Percentiles rank a stretch among this genome's conserved stretches.
Conservation (phyloP, 23 red algal genomes). For the Gracilaria caudata region DNA sequence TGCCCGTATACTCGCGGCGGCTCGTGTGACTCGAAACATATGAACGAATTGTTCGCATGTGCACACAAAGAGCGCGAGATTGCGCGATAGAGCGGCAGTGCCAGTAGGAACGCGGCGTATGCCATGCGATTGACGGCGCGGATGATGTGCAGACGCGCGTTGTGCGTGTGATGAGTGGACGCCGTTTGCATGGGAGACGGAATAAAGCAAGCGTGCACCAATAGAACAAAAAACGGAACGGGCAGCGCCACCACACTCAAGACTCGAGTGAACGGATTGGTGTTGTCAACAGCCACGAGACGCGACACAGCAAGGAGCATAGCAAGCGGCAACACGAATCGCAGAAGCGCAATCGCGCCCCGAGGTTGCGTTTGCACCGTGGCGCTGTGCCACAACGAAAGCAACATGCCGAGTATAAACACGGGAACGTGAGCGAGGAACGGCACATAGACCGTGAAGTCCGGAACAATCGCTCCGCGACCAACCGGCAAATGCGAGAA, state of each 20-base stretch:
- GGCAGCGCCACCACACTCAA: background rate
- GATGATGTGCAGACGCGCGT: background rate
- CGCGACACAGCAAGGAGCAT: background rate
- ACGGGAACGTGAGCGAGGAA: conserved; percentile 48
- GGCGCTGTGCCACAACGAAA: conserved; percentile 29
- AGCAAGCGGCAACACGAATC: background rate
- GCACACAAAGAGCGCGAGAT: conserved; percentile 16
- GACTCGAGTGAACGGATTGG: background rate
- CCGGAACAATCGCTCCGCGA: conserved; percentile 19
- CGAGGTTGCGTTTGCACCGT: background rate
- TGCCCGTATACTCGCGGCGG: background rate
- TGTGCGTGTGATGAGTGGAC: background rate
- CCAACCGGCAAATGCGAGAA: conserved; percentile 28
- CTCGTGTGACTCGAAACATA: conserved; percentile 16
- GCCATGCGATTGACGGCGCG: conserved; percentile 40
- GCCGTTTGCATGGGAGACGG: background rate
- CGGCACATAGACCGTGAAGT: conserved; percentile 33
- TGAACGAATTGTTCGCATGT: background rate
- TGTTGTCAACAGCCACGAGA: background rate
- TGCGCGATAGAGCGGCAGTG: background rate
- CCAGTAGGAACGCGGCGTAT: conserved; percentile 22
- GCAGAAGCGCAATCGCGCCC: background rate
- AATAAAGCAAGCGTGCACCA: conserved; percentile 3
- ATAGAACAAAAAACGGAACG: conserved; percentile 18
- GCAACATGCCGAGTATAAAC: conserved; percentile 21